These are phyloP conservation scores for Pichia thaimueangensis DNA, from an alignment of 805 yeast species.

Conservation along the genomic window DNA sequence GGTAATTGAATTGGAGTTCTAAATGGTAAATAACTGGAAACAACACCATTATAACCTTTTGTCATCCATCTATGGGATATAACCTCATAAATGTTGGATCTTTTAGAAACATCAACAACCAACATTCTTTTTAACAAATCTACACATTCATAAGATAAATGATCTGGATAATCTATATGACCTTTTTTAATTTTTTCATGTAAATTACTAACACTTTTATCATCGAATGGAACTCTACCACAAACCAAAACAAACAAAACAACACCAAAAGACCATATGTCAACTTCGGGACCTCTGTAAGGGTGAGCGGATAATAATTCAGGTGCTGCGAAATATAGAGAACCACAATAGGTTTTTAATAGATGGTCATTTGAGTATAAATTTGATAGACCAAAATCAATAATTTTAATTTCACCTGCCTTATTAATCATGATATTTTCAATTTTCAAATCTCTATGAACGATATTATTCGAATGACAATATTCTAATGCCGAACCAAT, in stretches of 20 bases:
- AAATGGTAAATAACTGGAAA: constrained; percentile 66
- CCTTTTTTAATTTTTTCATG: constrained; percentile 94
- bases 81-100: constrained; percentile 77
- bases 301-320: constrained; percentile 90
- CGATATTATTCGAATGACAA: constrained; percentile 89
- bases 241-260: constrained; percentile 92
- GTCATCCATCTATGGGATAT: constrained; percentile 92
- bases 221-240: constrained; percentile 98
- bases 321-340: constrained; percentile 97
- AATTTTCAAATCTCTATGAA: constrained; percentile 93
- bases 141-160: constrained; percentile 72
- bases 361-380: constrained; percentile 64
- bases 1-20: constrained; percentile 72
- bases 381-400: constrained; percentile 94
- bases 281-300: constrained; percentile 94
- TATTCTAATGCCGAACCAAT: constrained; percentile 91
- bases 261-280: constrained; percentile 97
- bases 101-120: constrained; percentile 77
- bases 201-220: constrained; percentile 81
- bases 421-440: constrained; percentile 94
- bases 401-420: constrained; percentile 89
- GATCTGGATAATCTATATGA: constrained; percentile 82
- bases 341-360: constrained; percentile 93
- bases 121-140: constrained; percentile 81
- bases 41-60: constrained; percentile 73